These are phyloP conservation scores for Protomyces gravidus DNA, from an alignment of 1,139 yeast species.

Conservation along the genomic window DNA sequence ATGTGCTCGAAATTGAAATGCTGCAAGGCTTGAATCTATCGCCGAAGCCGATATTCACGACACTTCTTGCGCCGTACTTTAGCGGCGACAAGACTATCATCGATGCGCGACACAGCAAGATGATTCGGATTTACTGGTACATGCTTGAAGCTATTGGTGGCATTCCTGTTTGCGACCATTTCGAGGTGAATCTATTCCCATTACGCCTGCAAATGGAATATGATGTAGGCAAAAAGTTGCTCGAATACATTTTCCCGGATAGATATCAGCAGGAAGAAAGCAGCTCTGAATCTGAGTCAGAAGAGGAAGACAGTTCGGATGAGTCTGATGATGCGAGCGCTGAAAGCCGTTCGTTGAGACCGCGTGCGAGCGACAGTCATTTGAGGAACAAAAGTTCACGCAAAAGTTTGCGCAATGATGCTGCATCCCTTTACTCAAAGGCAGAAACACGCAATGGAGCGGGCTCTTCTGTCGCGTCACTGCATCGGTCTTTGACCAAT, in stretches of 20 bases:
- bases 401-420: background rate
- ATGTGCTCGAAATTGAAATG: conserved; percentile 56
- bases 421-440: conserved; percentile 7
- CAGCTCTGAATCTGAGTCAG: conserved; percentile 4
- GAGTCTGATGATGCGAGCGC: conserved; percentile 2
- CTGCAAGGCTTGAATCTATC: conserved; percentile 69
- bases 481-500: background rate
- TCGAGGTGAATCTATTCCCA: conserved; percentile 56
- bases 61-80: conserved; percentile 56
- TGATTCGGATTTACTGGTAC: conserved; percentile 63
- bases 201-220: conserved; percentile 69
- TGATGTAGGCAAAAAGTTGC: conserved; percentile 56
- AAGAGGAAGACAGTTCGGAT: background rate
- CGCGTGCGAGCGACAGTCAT: conserved; percentile 5
- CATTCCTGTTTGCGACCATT: conserved; percentile 59
- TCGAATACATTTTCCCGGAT: conserved; percentile 63
- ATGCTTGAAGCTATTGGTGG: conserved; percentile 82
- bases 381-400: background rate
- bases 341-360: background rate
- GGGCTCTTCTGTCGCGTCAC: background rate
- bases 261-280: conserved; percentile 31
- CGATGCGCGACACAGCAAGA: conserved; percentile 36
- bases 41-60: conserved; percentile 61
- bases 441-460: background rate
- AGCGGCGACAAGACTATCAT: conserved; percentile 37